These are phyloP conservation scores for Alternaria triticina DNA, from an alignment of 2,329 filamentous ascomycete genomes.

Conservation along the genomic window DNA sequence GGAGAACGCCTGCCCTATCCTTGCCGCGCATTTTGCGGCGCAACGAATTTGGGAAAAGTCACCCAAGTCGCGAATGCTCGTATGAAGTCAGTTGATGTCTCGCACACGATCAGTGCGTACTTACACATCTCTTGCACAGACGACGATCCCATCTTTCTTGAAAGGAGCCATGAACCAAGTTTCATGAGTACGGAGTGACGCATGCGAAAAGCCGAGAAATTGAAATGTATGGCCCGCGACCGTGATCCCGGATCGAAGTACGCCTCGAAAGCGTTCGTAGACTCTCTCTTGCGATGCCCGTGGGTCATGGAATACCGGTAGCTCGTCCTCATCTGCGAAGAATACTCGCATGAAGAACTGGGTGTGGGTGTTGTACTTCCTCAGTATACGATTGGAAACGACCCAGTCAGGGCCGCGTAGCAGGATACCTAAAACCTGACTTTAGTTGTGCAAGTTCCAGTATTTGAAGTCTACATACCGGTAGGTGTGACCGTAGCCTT, in stretches of 20 bases:
- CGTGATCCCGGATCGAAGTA: conserved; percentile 65
- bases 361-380: conserved; percentile 29
- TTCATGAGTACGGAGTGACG: conserved; percentile 38
- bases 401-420: conserved; percentile 62
- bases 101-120: neutral
- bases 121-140: conserved; percentile 61
- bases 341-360: conserved; percentile 62
- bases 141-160: conserved; percentile 51
- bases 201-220: conserved; percentile 45
- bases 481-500: conserved; percentile 59
- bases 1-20: conserved; percentile 74
- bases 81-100: neutral
- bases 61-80: conserved; percentile 32
- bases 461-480: conserved; percentile 23
- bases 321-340: conserved; percentile 76
- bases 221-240: conserved; percentile 37
- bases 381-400: conserved; percentile 55
- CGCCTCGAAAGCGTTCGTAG: conserved; percentile 60
- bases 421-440: conserved; percentile 25
- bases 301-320: conserved; percentile 65
- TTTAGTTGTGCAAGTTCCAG: neutral
- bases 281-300: conserved; percentile 32
- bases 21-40: conserved; percentile 64
- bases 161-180: conserved; percentile 46
- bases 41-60: conserved; percentile 57